phyloP scores from a whole-genome alignment of 2,329 filamentous ascomycete species.

The Colletotrichum simmondsii region DNA sequence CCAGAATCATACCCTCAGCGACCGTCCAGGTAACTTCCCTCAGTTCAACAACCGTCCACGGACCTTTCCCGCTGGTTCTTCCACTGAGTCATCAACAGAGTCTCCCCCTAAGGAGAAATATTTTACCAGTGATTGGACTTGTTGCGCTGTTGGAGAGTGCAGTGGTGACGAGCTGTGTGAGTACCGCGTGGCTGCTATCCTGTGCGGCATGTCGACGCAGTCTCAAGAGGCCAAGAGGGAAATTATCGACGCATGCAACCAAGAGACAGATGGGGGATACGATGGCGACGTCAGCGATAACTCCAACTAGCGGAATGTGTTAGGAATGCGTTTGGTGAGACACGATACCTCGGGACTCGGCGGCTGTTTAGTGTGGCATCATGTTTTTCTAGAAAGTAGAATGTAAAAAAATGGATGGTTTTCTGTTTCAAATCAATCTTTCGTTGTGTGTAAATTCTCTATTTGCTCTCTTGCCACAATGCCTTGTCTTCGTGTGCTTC shows the following conservation, averaged over 20 bases:
- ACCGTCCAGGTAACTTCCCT: too few relatives aligned
- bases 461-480: too few relatives aligned
- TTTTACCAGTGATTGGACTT: slow-evolving; percentile 12
- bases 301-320: neutral
- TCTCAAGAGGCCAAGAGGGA: neutral
- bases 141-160: slow-evolving; percentile 5
- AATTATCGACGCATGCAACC: neutral
- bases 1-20: neutral
- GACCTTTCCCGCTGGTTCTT: neutral
- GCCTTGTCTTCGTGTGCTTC: neutral
- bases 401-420: neutral
- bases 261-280: neutral
- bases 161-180: neutral
- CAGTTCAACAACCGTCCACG: too few relatives aligned
- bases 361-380: neutral
- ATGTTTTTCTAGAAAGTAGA: neutral
- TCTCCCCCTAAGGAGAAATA: neutral
- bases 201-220: neutral
- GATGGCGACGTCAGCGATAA: neutral
- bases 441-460: neutral
- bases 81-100: too few relatives aligned
- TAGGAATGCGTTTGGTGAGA: neutral
- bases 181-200: slow-evolving; percentile 7
- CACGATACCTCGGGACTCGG: neutral
- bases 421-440: neutral